A percentile compares a stretch with the other conserved stretches of the same genome.
These are phyloP conservation scores for Bondarzewia mesenterica DNA, from an alignment of 1,284 basidiomycete genomes.

Conservation along the genomic window DNA sequence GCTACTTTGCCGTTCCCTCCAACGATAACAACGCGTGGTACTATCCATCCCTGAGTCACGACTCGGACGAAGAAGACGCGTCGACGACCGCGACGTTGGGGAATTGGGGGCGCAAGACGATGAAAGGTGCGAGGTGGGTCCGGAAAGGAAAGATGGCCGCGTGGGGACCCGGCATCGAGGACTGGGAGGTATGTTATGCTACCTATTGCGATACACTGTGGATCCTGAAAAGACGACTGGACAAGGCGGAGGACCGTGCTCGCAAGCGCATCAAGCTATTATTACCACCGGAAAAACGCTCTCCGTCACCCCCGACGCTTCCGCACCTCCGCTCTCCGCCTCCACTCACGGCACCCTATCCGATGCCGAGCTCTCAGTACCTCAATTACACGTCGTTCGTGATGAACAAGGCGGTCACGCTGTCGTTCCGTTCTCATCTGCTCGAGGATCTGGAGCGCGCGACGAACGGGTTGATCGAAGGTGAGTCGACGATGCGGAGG, in stretches of 20 bases:
- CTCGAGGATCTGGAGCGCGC: slow-evolving; percentile 72
- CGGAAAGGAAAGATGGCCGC: slow-evolving; percentile 67
- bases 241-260: slow-evolving; percentile 69
- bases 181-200: slow-evolving; percentile 61
- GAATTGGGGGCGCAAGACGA: slow-evolving; percentile 74
- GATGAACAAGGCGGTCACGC: slow-evolving; percentile 74
- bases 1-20: slow-evolving; percentile 29
- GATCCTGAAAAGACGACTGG: neutral
- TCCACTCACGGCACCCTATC: slow-evolving; percentile 53
- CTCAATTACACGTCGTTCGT: slow-evolving; percentile 74
- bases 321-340: slow-evolving; percentile 37
- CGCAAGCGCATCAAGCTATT: slow-evolving; percentile 67
- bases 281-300: slow-evolving; percentile 40
- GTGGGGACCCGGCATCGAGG: slow-evolving; percentile 73
- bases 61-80: slow-evolving; percentile 43
- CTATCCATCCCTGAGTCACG: slow-evolving; percentile 62
- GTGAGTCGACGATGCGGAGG: slow-evolving; percentile 59
- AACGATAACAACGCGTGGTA: slow-evolving; percentile 73
- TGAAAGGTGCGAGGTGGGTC: slow-evolving; percentile 64
- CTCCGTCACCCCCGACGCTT: slow-evolving; percentile 29
- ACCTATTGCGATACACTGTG: neutral
- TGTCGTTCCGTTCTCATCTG: slow-evolving; percentile 68
- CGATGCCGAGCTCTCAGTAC: slow-evolving; percentile 54
- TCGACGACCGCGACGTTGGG: slow-evolving; percentile 41
- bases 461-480: slow-evolving; percentile 72